Evolutionary conservation across 139 green algal genomes (phyloP).

Genomic region (Coelastrella sp.): DNA sequence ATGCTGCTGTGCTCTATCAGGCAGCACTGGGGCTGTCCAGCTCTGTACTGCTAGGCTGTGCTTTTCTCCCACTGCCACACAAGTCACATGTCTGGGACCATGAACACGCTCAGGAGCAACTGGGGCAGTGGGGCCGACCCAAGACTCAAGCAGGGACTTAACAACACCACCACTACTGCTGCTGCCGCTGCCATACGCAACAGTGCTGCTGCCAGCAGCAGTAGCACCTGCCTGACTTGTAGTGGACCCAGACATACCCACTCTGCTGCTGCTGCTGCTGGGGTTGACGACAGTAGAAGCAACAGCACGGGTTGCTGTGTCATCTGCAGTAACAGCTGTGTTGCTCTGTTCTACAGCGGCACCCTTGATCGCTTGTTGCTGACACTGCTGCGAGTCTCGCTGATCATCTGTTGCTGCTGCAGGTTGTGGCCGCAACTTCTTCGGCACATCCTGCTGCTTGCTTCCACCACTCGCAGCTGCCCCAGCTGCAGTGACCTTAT

Average conservation of each 20-base stretch:
- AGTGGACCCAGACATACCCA: not conserved
- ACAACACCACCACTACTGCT: slow-evolving; percentile 1
- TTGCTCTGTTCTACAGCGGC: slow-evolving; percentile 15
- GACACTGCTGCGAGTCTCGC: not conserved
- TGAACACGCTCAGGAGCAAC: not conserved
- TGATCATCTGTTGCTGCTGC: not conserved
- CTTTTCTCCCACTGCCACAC: slow-evolving; percentile 87
- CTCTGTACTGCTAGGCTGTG: slow-evolving; percentile 88
- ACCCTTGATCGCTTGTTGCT: slow-evolving; percentile 15
- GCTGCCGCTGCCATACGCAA: slow-evolving; percentile 31
- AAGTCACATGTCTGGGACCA: slow-evolving; percentile 6
- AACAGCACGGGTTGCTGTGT: not conserved
- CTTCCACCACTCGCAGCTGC: not conserved
- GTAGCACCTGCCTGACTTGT: not conserved
- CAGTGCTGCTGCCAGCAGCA: slow-evolving; percentile 12
- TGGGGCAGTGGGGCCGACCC: slow-evolving; percentile 37
- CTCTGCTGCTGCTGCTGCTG: not conserved
- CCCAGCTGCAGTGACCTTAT: slow-evolving; percentile 11
- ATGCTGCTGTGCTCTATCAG: not conserved
- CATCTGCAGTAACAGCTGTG: slow-evolving; percentile 4
- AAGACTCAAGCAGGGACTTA: slow-evolving; percentile 3
- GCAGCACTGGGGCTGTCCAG: slow-evolving; percentile 69
- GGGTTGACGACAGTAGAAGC: not conserved
- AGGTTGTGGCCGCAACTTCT: no score
- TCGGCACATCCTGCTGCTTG: no score